Evolutionary conservation across 2,329 filamentous ascomycete genomes (phyloP).

Genomic region (Colletotrichum tabaci): DNA sequence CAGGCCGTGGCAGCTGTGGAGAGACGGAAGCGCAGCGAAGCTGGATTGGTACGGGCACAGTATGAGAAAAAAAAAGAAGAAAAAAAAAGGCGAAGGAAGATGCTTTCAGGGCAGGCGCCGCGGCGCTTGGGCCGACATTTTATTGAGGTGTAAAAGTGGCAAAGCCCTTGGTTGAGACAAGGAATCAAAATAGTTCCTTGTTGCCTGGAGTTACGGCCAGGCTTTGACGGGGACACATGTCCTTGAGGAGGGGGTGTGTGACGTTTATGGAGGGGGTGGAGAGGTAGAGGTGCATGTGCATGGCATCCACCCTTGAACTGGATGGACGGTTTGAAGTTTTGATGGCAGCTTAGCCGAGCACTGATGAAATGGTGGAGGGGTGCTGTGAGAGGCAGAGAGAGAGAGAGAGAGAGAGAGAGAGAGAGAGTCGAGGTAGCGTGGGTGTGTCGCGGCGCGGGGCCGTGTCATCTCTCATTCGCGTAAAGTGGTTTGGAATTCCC

Average conservation of each 20-base stretch:
- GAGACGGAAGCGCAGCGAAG: conserved; percentile 14
- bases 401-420: conserved; percentile 46
- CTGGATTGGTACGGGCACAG: conserved; percentile 22
- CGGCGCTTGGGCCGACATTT: conserved; percentile 41
- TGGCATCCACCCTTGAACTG: conserved; percentile 19
- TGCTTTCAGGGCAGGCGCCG: conserved; percentile 37
- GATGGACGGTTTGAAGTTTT: conserved; percentile 23
- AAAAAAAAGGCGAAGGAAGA: conserved; percentile 39
- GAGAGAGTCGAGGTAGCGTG: conserved; percentile 45
- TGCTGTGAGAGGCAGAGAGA: conserved; percentile 43
- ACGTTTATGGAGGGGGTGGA: conserved; percentile 34
- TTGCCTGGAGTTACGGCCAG: conserved; percentile 42
- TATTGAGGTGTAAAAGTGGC: conserved; percentile 38
- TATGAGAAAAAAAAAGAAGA: conserved; percentile 41
- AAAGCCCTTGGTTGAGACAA: conserved; percentile 41
- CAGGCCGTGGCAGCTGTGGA: conserved; percentile 18
- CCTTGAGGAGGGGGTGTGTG: conserved; percentile 31
- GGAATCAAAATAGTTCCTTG: conserved; percentile 43
- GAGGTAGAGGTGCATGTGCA: conserved; percentile 32
- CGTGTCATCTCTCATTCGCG: conserved; percentile 51
- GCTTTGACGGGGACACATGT: conserved; percentile 39
- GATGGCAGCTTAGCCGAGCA: conserved; percentile 19
- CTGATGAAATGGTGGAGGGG: conserved; percentile 21
- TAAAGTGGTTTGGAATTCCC: conserved; percentile 53
- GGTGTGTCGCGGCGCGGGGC: conserved; percentile 36